phyloP scores from a whole-genome alignment of 2,329 filamentous ascomycete species.

The Bertia moriformis region DNA sequence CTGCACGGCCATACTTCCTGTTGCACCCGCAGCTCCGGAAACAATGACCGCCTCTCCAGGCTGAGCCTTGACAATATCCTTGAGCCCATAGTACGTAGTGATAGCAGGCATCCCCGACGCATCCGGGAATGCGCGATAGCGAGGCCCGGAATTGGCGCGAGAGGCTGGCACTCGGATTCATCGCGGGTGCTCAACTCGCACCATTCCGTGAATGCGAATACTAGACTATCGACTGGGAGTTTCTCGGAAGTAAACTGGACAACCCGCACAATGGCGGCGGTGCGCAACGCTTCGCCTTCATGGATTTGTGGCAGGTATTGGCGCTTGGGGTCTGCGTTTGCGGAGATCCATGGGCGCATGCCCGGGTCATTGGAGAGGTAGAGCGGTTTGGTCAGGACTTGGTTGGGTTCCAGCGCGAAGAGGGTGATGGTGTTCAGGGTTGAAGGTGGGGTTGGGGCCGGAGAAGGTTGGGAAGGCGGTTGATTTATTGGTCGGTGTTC shows the following conservation, averaged over 20 bases:
- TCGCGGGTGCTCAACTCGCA: not conserved
- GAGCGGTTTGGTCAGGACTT: not conserved
- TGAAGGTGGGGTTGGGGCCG: too few species aligned
- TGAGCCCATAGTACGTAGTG: slow-evolving; percentile 5
- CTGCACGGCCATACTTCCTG: slow-evolving; percentile 4
- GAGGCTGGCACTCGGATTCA: not conserved
- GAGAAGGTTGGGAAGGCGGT: too few species aligned
- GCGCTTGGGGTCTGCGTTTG: not conserved
- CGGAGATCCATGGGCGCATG: not conserved
- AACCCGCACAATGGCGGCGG: not conserved
- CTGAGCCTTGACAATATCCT: slow-evolving; percentile 3
- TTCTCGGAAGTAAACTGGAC: not conserved
- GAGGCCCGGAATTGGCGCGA: not conserved
- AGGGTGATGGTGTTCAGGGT: not conserved
- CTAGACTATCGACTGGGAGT: not conserved
- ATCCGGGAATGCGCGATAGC: slow-evolving; percentile 2
- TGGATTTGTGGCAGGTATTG: not conserved
- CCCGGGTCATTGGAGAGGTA: not conserved
- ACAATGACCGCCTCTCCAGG: slow-evolving; percentile 3
- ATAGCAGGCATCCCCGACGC: slow-evolving; percentile 3
- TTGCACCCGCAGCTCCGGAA: slow-evolving; percentile 4
- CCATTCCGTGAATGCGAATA: not conserved
- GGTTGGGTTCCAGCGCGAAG: not conserved
- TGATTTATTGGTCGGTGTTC: too few species aligned
- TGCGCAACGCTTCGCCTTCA: not conserved